Conservation (phyloP, 2,329 filamentous ascomycete species). For the Parastagonospora avenae region DNA sequence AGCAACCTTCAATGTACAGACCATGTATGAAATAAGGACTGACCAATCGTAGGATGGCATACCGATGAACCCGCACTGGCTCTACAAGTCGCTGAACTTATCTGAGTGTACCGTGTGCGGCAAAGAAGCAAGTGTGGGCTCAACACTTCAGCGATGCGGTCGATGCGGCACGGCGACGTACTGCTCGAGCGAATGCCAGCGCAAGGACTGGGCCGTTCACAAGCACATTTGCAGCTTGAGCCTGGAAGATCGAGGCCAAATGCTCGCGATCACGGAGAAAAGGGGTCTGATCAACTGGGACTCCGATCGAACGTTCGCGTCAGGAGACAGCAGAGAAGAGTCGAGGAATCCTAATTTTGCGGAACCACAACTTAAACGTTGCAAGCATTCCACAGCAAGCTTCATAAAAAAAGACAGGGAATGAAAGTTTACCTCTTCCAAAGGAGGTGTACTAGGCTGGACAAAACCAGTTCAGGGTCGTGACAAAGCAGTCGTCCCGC, state of each 20-base stretch:
- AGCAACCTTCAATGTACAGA: no score
- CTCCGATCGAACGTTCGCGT: conserved; percentile 14
- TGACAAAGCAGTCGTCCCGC: no score
- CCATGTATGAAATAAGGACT: no score
- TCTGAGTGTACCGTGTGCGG: conserved; percentile 18
- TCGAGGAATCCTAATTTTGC: conserved; percentile 27
- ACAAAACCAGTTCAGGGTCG: no score
- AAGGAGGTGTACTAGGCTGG: no score
- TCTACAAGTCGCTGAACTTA: conserved; percentile 19
- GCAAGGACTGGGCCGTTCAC: conserved; percentile 27
- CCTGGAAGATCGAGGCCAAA: conserved; percentile 26
- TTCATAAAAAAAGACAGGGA: no score
- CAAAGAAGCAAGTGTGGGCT: not conserved
- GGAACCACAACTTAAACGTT: conserved; percentile 8
- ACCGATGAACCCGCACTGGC: conserved; percentile 27
- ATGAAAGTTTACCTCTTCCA: no score
- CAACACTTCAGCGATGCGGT: conserved; percentile 21
- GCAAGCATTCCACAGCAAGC: not conserved
- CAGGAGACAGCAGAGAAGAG: conserved; percentile 11
- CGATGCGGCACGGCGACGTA: conserved; percentile 30
- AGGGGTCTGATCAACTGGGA: conserved; percentile 30
- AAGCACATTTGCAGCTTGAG: conserved; percentile 27
- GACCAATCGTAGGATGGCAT: conserved; percentile 18
- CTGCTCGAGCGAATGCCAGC: conserved; percentile 23
- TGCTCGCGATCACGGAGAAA: conserved; percentile 22